Conservation (phyloP, 345 rosid genomes). For the Viola odorata region DNA sequence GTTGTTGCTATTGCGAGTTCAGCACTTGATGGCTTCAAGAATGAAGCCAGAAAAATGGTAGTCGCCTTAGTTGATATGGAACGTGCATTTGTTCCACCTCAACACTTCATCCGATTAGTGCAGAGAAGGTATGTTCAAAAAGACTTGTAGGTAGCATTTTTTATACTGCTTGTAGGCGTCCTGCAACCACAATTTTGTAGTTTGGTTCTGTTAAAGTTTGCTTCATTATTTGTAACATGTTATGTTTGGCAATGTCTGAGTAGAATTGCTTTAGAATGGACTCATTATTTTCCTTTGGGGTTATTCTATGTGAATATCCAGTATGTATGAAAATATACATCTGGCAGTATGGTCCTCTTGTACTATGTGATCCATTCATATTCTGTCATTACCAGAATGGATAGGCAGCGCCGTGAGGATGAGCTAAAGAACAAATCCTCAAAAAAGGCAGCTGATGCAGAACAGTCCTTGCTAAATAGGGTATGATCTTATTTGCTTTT, state of each 20-base stretch:
- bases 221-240: no score
- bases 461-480: slow-evolving; percentile 75
- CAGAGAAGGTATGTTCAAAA: slow-evolving; percentile 63
- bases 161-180: no score
- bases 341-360: no score
- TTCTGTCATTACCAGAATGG: slow-evolving; percentile 55
- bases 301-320: no score
- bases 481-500: slow-evolving; percentile 29
- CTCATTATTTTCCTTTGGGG: no score
- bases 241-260: no score
- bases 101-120: slow-evolving; percentile 95
- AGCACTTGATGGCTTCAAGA: slow-evolving; percentile 91
- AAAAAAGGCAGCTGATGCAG: slow-evolving; percentile 75
- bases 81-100: slow-evolving; percentile 99
- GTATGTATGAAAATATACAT: no score
- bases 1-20: slow-evolving; percentile 83
- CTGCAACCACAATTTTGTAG: no score
- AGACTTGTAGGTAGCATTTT: no score
- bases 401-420: slow-evolving; percentile 95
- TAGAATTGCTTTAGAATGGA: no score
- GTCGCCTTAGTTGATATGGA: slow-evolving; percentile 99
- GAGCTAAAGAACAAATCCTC: slow-evolving; percentile 81
- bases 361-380: neutral
- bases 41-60: slow-evolving; percentile 92
- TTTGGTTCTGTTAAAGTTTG: no score